Conservation (phyloP, 1,284 basidiomycete species). For the Porogramme epimiltina region DNA sequence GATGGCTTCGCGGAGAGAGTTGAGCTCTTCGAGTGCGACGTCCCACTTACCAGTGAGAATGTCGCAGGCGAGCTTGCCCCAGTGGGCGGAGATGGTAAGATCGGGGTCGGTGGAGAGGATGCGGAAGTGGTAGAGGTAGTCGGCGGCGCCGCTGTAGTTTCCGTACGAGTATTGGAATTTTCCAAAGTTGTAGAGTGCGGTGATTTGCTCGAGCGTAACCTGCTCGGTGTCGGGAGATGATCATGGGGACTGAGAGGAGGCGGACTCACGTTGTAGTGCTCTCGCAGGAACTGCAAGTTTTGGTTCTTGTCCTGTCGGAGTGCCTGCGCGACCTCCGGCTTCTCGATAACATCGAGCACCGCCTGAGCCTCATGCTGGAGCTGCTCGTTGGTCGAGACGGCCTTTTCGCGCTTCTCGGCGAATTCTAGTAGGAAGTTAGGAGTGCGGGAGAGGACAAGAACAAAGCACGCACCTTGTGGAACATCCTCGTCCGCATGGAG, state of each 20-base stretch:
- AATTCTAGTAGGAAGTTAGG: slow-evolving; percentile 60
- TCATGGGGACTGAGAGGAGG: not conserved
- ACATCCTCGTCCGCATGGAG: slow-evolving; percentile 70
- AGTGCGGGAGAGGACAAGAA: not conserved
- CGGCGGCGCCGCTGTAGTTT: slow-evolving; percentile 94
- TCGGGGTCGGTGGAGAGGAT: slow-evolving; percentile 93
- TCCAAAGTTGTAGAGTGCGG: slow-evolving; percentile 95
- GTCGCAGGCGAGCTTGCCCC: slow-evolving; percentile 97
- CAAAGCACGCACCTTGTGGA: slow-evolving; percentile 55
- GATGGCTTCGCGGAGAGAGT: slow-evolving; percentile 89
- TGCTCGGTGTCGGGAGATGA: slow-evolving; percentile 33
- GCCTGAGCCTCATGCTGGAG: slow-evolving; percentile 89
- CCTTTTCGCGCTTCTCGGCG: slow-evolving; percentile 76
- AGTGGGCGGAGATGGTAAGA: slow-evolving; percentile 93
- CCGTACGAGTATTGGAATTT: slow-evolving; percentile 98
- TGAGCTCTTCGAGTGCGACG: slow-evolving; percentile 90
- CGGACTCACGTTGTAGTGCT: slow-evolving; percentile 76
- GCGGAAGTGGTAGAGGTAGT: slow-evolving; percentile 98
- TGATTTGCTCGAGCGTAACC: slow-evolving; percentile 95
- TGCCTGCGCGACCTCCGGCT: slow-evolving; percentile 91
- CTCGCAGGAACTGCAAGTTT: slow-evolving; percentile 92
- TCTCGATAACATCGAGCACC: slow-evolving; percentile 95
- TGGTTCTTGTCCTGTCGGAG: slow-evolving; percentile 95
- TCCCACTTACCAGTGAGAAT: slow-evolving; percentile 97
- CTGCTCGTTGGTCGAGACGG: slow-evolving; percentile 81